Base-by-base conservation (phyloP, 768 basidiomycete species). In the Hygrocybe punicea region DNA sequence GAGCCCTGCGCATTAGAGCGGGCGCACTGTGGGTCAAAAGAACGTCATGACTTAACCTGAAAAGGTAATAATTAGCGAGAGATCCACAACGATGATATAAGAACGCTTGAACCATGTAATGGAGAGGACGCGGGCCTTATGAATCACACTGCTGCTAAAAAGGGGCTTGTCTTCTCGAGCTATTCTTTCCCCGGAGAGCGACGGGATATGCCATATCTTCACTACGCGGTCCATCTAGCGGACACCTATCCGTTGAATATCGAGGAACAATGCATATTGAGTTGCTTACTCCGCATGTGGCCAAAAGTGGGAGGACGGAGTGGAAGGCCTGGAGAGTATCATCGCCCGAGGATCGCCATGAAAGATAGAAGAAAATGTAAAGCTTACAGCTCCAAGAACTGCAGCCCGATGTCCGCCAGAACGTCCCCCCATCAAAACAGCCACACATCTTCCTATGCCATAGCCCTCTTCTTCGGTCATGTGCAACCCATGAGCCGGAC, bases 321-420 rank as follows among this genome's bases (percentile, higher is more conserved):
- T 91, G 87, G 69, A 91, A 92, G 24, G 84, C 81, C 88, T 90
- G 14, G 48, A 16, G 36, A 8, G 16, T 17, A 9, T 52, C 35
- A 39, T 3, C 36, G 10, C n/a, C 40, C 21, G 23, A 44, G 37
- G 47, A 45, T 55, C 13, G 25, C 35, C 53, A 25, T n/a, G n/a
- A n/a, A n/a, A n/a, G n/a, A n/a, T n/a, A 55, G 19, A 61, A 58
- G 33, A 48, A 53, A 23, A 39, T 40, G 44, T 37, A 2, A 17
- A 52, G 65, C 80, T 60, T 63, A 85, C 88, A 19, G 87, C 86
- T 50, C 77, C 78, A 1, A 87, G 69, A 16, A 91, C 87, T 36
- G 86, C 84, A 53, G 81, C 87, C 53, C 78, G 68, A 65, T 91
- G 89, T 0, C 89, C 89, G 4, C 87, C 89, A 33, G 87, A 85